Evolutionary conservation across 257 asterid species (phyloP).

Genomic region (Leptodermis oblonga): DNA sequence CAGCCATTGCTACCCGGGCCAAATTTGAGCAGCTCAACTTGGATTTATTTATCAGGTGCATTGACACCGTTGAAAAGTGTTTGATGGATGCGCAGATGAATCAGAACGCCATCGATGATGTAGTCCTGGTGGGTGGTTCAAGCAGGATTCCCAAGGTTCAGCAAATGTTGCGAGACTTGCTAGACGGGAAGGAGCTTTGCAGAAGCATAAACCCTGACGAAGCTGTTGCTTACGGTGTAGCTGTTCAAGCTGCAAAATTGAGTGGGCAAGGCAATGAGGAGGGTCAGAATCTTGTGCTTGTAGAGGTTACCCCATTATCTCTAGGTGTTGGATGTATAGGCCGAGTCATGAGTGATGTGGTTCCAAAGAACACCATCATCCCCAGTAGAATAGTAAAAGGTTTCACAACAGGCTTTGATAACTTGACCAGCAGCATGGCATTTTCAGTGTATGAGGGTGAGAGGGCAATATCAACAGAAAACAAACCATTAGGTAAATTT

Average conservation of each 20-base stretch:
- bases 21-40: background rate
- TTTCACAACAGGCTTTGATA: background rate
- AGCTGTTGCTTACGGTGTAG: background rate
- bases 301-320: background rate
- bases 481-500: background rate
- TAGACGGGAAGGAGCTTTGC: background rate
- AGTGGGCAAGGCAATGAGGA: background rate
- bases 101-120: background rate
- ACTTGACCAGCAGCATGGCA: background rate
- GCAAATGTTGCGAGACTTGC: background rate
- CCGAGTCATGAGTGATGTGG: background rate
- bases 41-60: background rate
- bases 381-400: background rate
- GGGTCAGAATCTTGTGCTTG: background rate
- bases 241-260: background rate
- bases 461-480: background rate
- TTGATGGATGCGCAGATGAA: background rate
- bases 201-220: background rate
- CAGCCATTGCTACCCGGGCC: background rate
- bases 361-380: background rate
- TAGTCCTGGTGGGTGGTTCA: background rate
- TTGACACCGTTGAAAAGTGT: background rate
- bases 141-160: background rate
- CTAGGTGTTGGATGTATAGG: background rate
- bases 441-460: background rate